These are phyloP conservation scores for Termitomyces sp. DNA, from an alignment of 768 basidiomycete genomes.

Conservation along the genomic window DNA sequence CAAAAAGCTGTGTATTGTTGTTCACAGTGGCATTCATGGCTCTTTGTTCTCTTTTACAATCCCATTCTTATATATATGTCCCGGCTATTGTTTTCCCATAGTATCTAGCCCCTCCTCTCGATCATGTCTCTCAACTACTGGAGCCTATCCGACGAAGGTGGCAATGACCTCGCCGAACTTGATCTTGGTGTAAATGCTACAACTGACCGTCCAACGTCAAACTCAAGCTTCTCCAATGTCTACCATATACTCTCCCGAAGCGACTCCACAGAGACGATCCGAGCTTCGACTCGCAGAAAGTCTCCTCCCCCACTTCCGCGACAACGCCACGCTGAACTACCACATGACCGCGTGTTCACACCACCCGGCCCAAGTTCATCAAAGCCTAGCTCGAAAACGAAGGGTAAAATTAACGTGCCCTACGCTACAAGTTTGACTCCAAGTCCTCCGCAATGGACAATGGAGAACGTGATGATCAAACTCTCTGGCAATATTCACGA, in stretches of 20 bases:
- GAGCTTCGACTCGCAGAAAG: not conserved
- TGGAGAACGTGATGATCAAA: not conserved
- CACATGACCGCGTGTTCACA: not conserved
- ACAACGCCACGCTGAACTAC: not conserved
- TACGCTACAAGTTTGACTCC: not conserved
- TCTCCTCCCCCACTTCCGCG: not conserved
- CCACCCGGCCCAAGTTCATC: not conserved
- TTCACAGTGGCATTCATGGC: not conserved
- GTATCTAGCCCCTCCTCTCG: not conserved
- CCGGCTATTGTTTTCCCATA: not conserved
- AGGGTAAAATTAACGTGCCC: too few relatives aligned
- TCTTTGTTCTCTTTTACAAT: not conserved
- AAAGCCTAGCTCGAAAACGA: not conserved
- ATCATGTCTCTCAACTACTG: slow-evolving; percentile 1
- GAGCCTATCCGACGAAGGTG: not conserved
- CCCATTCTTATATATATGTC: not conserved
- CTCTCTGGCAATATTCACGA: slow-evolving; percentile 1
- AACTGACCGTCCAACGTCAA: not conserved
- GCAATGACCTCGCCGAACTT: not conserved
- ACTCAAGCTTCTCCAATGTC: not conserved
- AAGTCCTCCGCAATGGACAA: not conserved
- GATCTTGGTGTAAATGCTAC: not conserved
- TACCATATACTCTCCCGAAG: not conserved
- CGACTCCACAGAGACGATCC: not conserved
- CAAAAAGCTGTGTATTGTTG: not conserved